These are phyloP conservation scores for Chaetoceros tenuissimus DNA, from an alignment of 108 stramenopile genomes.

Conservation along the genomic window DNA sequence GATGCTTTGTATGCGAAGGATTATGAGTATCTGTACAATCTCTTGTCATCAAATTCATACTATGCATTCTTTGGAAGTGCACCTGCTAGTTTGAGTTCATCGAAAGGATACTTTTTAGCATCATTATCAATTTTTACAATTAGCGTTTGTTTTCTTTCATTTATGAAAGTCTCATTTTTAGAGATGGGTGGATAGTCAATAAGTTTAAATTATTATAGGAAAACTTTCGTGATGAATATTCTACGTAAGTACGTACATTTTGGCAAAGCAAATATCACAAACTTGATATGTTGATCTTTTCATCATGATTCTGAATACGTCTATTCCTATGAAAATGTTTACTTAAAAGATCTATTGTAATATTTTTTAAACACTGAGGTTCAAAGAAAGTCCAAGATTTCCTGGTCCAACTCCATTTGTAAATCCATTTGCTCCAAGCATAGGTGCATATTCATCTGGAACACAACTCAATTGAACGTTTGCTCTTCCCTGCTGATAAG, in stretches of 20 bases:
- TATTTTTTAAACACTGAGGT: conserved; percentile 90
- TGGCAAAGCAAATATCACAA: no score
- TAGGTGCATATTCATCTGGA: conserved; percentile 92
- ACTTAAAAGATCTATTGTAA: no score
- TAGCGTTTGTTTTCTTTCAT: not conserved
- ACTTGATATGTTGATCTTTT: no score
- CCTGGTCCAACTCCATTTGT: conserved; percentile 96
- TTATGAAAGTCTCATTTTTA: not conserved
- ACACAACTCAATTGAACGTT: conserved; percentile 93
- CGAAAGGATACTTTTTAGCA: not conserved
- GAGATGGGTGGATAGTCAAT: no score
- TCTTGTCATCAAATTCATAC: not conserved
- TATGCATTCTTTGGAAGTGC: not conserved
- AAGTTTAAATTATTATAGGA: no score
- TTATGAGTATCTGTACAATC: not conserved
- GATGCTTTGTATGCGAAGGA: not conserved
- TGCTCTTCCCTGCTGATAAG: conserved; percentile 90
- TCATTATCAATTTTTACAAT: not conserved
- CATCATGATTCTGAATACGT: no score
- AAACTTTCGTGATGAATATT: no score
- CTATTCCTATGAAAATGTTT: no score
- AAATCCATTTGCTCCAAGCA: conserved; percentile 94
- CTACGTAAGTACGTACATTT: no score
- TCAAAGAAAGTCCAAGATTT: conserved; percentile 91
- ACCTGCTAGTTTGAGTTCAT: not conserved